Conservation (phyloP, 2,329 filamentous ascomycete species). For the Paraphoma chrysanthemicola region DNA sequence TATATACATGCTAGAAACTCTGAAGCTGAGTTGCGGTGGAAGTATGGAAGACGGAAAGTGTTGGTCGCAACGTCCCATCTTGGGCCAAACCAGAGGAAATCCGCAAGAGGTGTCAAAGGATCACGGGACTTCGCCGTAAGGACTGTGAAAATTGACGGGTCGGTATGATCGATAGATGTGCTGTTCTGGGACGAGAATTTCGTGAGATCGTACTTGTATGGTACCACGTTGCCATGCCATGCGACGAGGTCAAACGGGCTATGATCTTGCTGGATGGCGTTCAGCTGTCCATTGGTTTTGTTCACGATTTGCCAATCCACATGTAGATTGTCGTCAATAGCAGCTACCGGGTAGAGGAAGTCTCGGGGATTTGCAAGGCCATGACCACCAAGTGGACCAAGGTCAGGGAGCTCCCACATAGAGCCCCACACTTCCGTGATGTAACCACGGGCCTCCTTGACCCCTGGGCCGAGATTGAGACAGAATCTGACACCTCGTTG, state of each 20-base stretch:
- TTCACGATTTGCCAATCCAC: slow-evolving; percentile 44
- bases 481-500: slow-evolving; percentile 50
- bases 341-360: slow-evolving; percentile 48
- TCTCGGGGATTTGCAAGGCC: slow-evolving; percentile 50
- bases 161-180: slow-evolving; percentile 49
- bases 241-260: slow-evolving; percentile 54
- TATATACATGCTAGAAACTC: slow-evolving; percentile 49
- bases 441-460: slow-evolving; percentile 46
- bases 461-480: slow-evolving; percentile 41
- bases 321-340: slow-evolving; percentile 46
- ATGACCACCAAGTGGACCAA: slow-evolving; percentile 50
- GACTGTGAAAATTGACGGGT: slow-evolving; percentile 48
- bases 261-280: slow-evolving; percentile 46
- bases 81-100: slow-evolving; percentile 50
- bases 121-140: slow-evolving; percentile 48
- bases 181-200: slow-evolving; percentile 52
- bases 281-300: slow-evolving; percentile 45
- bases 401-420: slow-evolving; percentile 49
- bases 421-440: slow-evolving; percentile 51
- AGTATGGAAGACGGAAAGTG: slow-evolving; percentile 49
- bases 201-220: slow-evolving; percentile 64
- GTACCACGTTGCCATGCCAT: slow-evolving; percentile 52
- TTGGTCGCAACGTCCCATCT: slow-evolving; percentile 49
- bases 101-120: slow-evolving; percentile 44
- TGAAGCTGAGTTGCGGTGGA: slow-evolving; percentile 48